Conservation (phyloP, 441 rosid species). For the Croton laevigatus region DNA sequence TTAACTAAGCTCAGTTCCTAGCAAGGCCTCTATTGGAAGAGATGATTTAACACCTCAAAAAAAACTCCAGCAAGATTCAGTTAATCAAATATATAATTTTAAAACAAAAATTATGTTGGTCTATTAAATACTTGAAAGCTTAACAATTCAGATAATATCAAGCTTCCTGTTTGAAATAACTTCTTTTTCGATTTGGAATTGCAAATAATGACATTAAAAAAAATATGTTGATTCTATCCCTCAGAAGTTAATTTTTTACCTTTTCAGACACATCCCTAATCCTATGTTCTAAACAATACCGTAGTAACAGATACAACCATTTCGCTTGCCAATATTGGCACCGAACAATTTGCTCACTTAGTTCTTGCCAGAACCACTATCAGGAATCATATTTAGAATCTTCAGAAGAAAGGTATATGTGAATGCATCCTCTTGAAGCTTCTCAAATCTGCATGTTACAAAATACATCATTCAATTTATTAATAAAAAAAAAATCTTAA, state of each 20-base stretch:
- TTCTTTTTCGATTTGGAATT: too few relatives aligned
- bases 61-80: too few relatives aligned
- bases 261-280: not conserved
- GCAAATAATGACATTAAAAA: too few relatives aligned
- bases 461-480: not conserved
- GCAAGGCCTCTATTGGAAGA: too few relatives aligned
- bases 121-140: too few relatives aligned
- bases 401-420: constrained; percentile 61
- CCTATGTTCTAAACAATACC: constrained; percentile 1
- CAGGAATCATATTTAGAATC: constrained; percentile 67
- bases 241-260: not conserved
- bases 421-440: constrained; percentile 81
- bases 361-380: constrained; percentile 20
- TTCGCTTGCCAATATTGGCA: not conserved
- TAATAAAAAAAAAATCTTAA: not conserved
- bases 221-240: not conserved
- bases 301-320: not conserved
- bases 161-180: too few relatives aligned
- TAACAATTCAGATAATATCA: too few relatives aligned
- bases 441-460: constrained; percentile 70
- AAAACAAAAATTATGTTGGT: too few relatives aligned
- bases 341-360: constrained; percentile 3
- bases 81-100: too few relatives aligned
- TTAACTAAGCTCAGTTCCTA: not conserved
- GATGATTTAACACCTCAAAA: not conserved